Evolutionary conservation across 2,329 filamentous ascomycete species (phyloP).

Genomic region (Fusarium sororula): DNA sequence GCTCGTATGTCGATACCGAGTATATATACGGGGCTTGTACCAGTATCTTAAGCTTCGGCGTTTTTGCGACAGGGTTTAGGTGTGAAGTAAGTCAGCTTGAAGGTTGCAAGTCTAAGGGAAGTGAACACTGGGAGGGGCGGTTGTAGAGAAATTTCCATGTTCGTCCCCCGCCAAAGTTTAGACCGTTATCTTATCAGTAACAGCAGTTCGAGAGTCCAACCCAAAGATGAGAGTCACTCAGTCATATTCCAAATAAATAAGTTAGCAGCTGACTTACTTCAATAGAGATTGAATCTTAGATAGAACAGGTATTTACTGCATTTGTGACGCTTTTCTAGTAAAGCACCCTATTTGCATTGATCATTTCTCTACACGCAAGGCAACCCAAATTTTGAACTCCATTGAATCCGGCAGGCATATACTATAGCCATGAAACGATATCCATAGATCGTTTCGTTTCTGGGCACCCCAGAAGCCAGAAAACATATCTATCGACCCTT

Average conservation of each 20-base stretch:
- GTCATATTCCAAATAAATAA: too few relatives aligned
- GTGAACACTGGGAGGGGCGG: slow-evolving; percentile 18
- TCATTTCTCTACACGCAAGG: background rate
- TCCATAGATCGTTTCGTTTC: background rate
- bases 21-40: background rate
- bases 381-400: background rate
- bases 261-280: background rate
- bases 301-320: background rate
- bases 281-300: background rate
- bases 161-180: slow-evolving; percentile 38
- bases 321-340: background rate
- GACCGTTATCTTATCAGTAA: slow-evolving; percentile 35
- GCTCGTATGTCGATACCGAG: background rate
- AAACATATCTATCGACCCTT: slow-evolving; percentile 47
- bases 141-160: slow-evolving; percentile 33
- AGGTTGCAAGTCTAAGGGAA: background rate
- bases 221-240: background rate
- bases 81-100: background rate
- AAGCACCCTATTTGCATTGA: background rate
- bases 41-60: background rate
- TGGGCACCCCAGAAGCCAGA: background rate
- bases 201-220: background rate
- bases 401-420: background rate
- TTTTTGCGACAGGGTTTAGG: background rate
- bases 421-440: background rate